Conservation (phyloP, 1,284 basidiomycete species). For the Naganishia albida region DNA sequence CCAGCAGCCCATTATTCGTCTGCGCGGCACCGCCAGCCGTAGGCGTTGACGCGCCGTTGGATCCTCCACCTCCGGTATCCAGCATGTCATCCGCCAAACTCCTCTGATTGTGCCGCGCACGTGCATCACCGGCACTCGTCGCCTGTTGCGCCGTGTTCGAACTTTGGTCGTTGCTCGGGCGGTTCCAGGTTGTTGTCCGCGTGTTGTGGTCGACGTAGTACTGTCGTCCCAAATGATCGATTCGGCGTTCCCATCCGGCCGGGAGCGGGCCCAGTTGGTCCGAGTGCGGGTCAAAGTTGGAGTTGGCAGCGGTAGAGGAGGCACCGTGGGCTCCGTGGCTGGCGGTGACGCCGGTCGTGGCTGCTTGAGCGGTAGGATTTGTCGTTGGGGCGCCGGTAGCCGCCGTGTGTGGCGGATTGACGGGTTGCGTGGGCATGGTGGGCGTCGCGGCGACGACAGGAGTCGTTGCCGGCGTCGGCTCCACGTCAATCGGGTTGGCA, state of each 20-base stretch:
- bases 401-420: slow-evolving; percentile 35
- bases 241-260: slow-evolving; percentile 87
- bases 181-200: slow-evolving; percentile 91
- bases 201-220: slow-evolving; percentile 96
- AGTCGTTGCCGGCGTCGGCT: not conserved
- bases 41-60: slow-evolving; percentile 39
- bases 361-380: slow-evolving; percentile 53
- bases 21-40: slow-evolving; percentile 34
- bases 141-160: slow-evolving; percentile 56
- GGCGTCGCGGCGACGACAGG: not conserved
- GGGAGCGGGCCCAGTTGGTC: slow-evolving; percentile 78
- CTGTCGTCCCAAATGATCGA: slow-evolving; percentile 79
- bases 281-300: slow-evolving; percentile 81
- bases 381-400: slow-evolving; percentile 43
- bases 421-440: slow-evolving; percentile 8
- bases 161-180: slow-evolving; percentile 58
- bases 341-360: slow-evolving; percentile 49
- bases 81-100: slow-evolving; percentile 77
- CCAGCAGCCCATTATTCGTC: slow-evolving; percentile 34
- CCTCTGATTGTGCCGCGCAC: slow-evolving; percentile 74
- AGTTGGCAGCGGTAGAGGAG: slow-evolving; percentile 56
- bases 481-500: slow-evolving; percentile 17
- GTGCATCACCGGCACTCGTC: slow-evolving; percentile 63
- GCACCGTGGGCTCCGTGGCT: slow-evolving; percentile 49
- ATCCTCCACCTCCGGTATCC: slow-evolving; percentile 56